These are phyloP conservation scores for Trichoderma simmonsii DNA, from an alignment of 2,329 filamentous ascomycete genomes.

Conservation along the genomic window DNA sequence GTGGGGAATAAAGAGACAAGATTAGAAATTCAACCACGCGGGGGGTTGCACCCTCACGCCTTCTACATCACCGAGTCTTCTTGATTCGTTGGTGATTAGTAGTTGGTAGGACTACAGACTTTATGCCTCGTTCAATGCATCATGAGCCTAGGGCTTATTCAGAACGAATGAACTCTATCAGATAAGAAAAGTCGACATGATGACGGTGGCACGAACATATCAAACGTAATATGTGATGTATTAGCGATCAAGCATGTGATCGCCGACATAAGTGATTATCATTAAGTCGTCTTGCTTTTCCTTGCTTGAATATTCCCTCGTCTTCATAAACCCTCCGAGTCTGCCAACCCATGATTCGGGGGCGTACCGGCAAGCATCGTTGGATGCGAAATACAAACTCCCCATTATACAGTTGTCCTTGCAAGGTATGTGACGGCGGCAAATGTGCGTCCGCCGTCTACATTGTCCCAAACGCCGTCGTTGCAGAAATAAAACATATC, in stretches of 20 bases:
- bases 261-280: conserved; percentile 14
- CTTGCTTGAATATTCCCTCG: not conserved
- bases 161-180: not conserved
- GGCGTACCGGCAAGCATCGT: not conserved
- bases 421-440: conserved; percentile 2
- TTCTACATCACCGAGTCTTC: not conserved
- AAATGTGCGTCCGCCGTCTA: not conserved
- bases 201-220: not conserved
- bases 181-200: not conserved
- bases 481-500: conserved; percentile 2
- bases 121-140: not conserved
- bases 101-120: not conserved
- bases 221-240: conserved; percentile 8
- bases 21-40: not conserved
- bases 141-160: not conserved
- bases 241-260: not conserved
- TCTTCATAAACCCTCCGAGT: not conserved
- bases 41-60: not conserved
- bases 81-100: not conserved
- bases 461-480: conserved; percentile 16
- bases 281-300: conserved; percentile 14
- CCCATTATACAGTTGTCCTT: not conserved
- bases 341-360: not conserved
- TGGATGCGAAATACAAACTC: not conserved
- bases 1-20: not conserved